Evolutionary conservation across 352 stramenopile species (phyloP).

Genomic region (Globisporangium rhizosaccharum): DNA sequence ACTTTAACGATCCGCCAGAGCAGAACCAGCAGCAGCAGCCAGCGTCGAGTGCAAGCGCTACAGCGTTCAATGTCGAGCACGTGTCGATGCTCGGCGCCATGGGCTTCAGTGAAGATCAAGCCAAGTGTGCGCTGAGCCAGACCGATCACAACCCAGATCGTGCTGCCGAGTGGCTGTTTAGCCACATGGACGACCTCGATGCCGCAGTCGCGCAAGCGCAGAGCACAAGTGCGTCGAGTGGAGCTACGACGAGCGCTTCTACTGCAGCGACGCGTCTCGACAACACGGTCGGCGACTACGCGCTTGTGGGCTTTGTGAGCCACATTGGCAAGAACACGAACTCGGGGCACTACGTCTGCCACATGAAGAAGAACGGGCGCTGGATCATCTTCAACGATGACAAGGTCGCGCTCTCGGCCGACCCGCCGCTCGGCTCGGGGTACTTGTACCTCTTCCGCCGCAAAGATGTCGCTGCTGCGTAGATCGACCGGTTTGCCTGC

Average conservation of each 20-base stretch:
- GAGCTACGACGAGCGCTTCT: constrained; percentile 10
- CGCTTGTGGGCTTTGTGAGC: constrained; percentile 96
- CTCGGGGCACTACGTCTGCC: constrained; percentile 97
- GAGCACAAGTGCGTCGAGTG: constrained; percentile 10
- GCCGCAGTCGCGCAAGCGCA: constrained; percentile 70
- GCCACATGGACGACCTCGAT: constrained; percentile 95
- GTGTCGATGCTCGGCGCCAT: constrained; percentile 72
- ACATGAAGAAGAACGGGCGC: constrained; percentile 95
- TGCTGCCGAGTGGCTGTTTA: constrained; percentile 98
- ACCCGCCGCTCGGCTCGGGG: constrained; percentile 91
- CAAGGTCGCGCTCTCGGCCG: constrained; percentile 94
- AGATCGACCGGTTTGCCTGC: constrained; percentile 2
- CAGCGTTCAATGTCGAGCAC: constrained; percentile 76
- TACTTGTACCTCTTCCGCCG: constrained; percentile 96
- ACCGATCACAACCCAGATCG: constrained; percentile 89
- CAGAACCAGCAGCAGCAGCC: constrained; percentile 2
- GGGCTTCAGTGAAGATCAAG: constrained; percentile 89
- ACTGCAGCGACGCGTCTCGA: constrained; percentile 50
- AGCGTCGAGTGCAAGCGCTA: constrained; percentile 22
- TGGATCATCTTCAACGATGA: constrained; percentile 99
- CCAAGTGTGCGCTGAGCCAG: constrained; percentile 90
- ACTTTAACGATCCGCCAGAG: constrained; percentile 94
- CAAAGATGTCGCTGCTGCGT: constrained; percentile 26
- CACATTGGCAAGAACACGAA: constrained; percentile 98
- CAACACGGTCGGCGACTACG: constrained; percentile 76